Percentiles rank a stretch among this genome's conserved stretches.
Evolutionary conservation across 805 yeast genomes (phyloP).

Genomic region (Lipomyces oligophaga): DNA sequence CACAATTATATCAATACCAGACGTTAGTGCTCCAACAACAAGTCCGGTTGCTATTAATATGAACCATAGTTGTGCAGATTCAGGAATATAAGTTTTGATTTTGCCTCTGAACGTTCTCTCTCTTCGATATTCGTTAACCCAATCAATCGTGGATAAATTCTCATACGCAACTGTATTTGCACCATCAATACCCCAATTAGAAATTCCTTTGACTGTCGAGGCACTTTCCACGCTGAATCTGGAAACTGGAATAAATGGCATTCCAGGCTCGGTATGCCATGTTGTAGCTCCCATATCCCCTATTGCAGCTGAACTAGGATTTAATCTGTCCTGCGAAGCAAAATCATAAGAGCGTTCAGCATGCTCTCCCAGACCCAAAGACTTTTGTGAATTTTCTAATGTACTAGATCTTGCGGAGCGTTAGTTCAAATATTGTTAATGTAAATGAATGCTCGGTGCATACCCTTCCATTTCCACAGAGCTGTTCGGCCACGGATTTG

Average conservation of each 20-base stretch:
- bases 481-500: too few species aligned
- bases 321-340: too few species aligned
- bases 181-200: constrained; percentile 10
- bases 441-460: too few species aligned
- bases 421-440: too few species aligned
- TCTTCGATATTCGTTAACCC: constrained; percentile 37
- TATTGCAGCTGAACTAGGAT: too few species aligned
- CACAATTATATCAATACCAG: constrained; percentile 68
- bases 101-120: constrained; percentile 28
- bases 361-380: too few species aligned
- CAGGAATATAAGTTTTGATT: constrained; percentile 18
- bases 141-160: constrained; percentile 33
- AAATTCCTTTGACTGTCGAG: constrained; percentile 11
- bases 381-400: too few species aligned
- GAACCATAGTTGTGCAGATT: constrained; percentile 53
- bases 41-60: constrained; percentile 69
- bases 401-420: too few species aligned
- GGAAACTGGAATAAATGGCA: constrained; percentile 6
- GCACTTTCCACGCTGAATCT: constrained; percentile 19
- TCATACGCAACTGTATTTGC: constrained; percentile 24
- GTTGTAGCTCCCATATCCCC: too few species aligned
- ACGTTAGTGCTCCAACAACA: constrained; percentile 73
- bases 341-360: too few species aligned
- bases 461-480: too few species aligned
- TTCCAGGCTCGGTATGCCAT: not conserved